Percentiles rank a stretch among this genome's conserved stretches.
Evolutionary conservation across 2,329 filamentous ascomycete genomes (phyloP).

Genomic region (Alternaria infectoria): DNA sequence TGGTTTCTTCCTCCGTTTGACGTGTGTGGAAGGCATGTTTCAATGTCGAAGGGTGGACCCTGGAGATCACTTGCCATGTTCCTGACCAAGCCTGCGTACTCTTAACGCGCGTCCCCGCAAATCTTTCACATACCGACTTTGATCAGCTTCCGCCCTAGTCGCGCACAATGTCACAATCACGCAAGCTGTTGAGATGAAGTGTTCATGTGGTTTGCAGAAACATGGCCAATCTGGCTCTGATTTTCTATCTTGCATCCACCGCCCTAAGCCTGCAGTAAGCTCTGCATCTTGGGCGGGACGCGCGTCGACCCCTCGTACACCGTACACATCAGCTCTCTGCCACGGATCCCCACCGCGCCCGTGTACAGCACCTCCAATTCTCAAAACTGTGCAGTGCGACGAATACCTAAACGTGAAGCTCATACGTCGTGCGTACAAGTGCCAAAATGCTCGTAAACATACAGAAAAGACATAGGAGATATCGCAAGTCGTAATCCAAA

Average conservation of each 20-base stretch:
- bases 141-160: neutral
- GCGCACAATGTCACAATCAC: neutral
- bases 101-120: constrained; percentile 17
- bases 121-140: constrained; percentile 3
- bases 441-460: constrained; percentile 35
- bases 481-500: constrained; percentile 28
- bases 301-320: constrained; percentile 29
- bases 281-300: constrained; percentile 18
- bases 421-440: constrained; percentile 23
- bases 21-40: neutral
- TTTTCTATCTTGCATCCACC: constrained; percentile 21
- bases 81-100: constrained; percentile 8
- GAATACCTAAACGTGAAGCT: constrained; percentile 20
- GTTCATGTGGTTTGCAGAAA: constrained; percentile 12
- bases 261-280: constrained; percentile 6
- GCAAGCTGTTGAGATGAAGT: neutral
- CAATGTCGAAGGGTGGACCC: neutral
- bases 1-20: constrained; percentile 1
- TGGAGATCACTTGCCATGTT: neutral
- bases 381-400: constrained; percentile 9
- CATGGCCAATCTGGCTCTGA: constrained; percentile 20
- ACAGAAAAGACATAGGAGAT: constrained; percentile 35
- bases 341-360: constrained; percentile 20
- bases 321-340: constrained; percentile 4
- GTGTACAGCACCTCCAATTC: constrained; percentile 23